Percentiles rank a stretch among this genome's conserved stretches.
Conservation (phyloP, 1,139 yeast genomes). For the Lipomyces yarrowii region DNA sequence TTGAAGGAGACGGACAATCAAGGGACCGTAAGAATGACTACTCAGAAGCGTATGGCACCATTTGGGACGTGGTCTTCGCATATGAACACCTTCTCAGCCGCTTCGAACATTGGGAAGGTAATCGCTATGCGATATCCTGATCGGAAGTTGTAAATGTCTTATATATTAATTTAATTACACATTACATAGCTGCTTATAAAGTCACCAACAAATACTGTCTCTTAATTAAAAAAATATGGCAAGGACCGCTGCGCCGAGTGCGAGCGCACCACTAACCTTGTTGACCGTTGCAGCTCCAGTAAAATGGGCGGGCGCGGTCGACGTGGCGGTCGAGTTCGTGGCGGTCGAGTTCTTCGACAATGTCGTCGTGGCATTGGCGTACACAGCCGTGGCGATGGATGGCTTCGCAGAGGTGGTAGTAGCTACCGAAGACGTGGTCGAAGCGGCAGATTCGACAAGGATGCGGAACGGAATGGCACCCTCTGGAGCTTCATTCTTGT, state of each 20-base stretch:
- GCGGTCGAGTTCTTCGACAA: background rate
- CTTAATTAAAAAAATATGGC: slow-evolving; percentile 5
- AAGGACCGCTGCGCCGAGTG: slow-evolving; percentile 5
- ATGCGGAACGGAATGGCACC: slow-evolving; percentile 21
- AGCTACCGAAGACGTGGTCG: slow-evolving; percentile 6
- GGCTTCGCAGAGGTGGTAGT: slow-evolving; percentile 6
- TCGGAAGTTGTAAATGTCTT: too few relatives aligned
- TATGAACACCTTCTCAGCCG: too few relatives aligned
- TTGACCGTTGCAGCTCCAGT: slow-evolving; percentile 13
- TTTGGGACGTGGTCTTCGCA: too few relatives aligned
- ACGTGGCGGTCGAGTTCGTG: slow-evolving; percentile 10
- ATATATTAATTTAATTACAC: too few relatives aligned
- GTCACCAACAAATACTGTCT: too few relatives aligned
- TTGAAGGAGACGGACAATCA: too few relatives aligned
- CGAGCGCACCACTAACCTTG: slow-evolving; percentile 6
- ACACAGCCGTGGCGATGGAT: slow-evolving; percentile 1
- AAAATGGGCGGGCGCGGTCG: slow-evolving; percentile 6
- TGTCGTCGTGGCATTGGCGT: slow-evolving; percentile 6
- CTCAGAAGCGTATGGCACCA: too few relatives aligned
- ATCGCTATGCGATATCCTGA: too few relatives aligned
- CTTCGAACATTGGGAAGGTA: too few relatives aligned
- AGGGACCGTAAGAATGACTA: too few relatives aligned
- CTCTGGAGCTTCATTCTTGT: slow-evolving; percentile 14
- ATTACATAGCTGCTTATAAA: too few relatives aligned
- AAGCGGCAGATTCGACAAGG: slow-evolving; percentile 6